Percentiles rank a stretch among this genome's conserved stretches.
phyloP scores from a whole-genome alignment of 1,284 basidiomycete species.

The Marasmius tenuissimus region DNA sequence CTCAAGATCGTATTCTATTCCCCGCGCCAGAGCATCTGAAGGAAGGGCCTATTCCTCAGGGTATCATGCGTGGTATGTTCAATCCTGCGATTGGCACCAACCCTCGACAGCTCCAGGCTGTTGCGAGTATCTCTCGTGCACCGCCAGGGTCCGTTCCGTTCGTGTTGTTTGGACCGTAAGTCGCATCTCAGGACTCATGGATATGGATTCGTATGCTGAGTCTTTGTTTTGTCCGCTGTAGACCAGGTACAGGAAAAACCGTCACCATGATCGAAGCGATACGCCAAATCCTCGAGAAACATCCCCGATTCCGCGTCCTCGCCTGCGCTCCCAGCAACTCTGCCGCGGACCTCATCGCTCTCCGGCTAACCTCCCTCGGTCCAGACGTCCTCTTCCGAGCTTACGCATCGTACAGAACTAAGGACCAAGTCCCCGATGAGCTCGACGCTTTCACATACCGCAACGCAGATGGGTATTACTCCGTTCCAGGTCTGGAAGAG shows the following conservation, averaged over 20 bases:
- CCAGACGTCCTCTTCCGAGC: conserved; percentile 53
- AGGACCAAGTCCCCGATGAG: conserved; percentile 40
- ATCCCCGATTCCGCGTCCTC: conserved; percentile 49
- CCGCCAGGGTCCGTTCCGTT: conserved; percentile 53
- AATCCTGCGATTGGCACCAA: conserved; percentile 51
- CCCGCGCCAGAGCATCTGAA: conserved; percentile 8
- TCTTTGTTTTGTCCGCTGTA: conserved; percentile 17
- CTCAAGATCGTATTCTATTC: conserved; percentile 16
- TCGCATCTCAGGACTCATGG: conserved; percentile 9
- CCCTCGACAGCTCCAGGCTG: conserved; percentile 51
- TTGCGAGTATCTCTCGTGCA: conserved; percentile 47
- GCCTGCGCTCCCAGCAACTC: conserved; percentile 68
- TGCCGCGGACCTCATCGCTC: conserved; percentile 55
- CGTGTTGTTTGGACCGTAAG: conserved; percentile 67
- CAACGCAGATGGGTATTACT: conserved; percentile 42
- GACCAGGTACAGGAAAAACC: conserved; percentile 66
- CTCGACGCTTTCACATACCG: conserved; percentile 43
- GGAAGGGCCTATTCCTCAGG: neutral
- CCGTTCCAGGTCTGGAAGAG: conserved; percentile 37
- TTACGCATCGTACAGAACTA: conserved; percentile 60
- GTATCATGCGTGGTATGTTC: conserved; percentile 20
- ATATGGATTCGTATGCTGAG: neutral
- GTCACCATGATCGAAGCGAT: conserved; percentile 68
- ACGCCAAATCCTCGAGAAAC: conserved; percentile 46
- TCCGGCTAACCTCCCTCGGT: conserved; percentile 35